Evolutionary conservation across 2,329 filamentous ascomycete genomes (phyloP).

Genomic region (Sporothrix inflata): DNA sequence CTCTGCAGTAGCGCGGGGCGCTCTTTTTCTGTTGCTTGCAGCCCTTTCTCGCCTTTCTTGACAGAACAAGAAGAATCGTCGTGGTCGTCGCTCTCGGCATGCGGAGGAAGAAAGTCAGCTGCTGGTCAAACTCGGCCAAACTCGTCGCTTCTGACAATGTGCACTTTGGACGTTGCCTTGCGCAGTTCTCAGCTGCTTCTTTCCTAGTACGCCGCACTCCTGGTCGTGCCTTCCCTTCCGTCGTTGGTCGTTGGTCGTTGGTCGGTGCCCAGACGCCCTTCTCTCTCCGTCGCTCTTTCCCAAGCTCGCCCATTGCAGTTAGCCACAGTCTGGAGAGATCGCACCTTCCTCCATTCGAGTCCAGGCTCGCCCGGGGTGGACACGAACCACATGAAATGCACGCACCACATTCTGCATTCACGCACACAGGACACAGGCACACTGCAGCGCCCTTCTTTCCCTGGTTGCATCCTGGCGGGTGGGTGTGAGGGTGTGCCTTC

Average conservation of each 20-base stretch:
- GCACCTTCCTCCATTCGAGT: slow-evolving; percentile 18
- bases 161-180: no score
- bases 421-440: slow-evolving; percentile 2
- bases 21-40: not conserved
- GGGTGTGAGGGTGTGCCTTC: not conserved
- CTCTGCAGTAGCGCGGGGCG: slow-evolving; percentile 16
- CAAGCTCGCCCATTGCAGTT: slow-evolving; percentile 1
- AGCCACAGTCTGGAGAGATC: slow-evolving; percentile 6
- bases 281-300: not conserved
- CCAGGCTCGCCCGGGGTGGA: not conserved
- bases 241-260: not conserved
- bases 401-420: not conserved
- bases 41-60: not conserved
- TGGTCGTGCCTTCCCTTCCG: not conserved
- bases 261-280: not conserved
- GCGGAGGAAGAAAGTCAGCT: not conserved
- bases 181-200: no score
- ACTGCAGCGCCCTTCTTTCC: slow-evolving; percentile 5
- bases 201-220: not conserved
- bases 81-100: not conserved
- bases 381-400: slow-evolving; percentile 12
- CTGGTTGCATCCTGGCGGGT: slow-evolving; percentile 27
- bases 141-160: not conserved
- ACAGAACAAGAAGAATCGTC: not conserved
- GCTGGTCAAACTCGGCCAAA: not conserved